A percentile compares a stretch with the other conserved stretches of the same genome.
These are phyloP conservation scores for Candida xiaguanensis DNA, from an alignment of 805 yeast species.

Conservation along the genomic window DNA sequence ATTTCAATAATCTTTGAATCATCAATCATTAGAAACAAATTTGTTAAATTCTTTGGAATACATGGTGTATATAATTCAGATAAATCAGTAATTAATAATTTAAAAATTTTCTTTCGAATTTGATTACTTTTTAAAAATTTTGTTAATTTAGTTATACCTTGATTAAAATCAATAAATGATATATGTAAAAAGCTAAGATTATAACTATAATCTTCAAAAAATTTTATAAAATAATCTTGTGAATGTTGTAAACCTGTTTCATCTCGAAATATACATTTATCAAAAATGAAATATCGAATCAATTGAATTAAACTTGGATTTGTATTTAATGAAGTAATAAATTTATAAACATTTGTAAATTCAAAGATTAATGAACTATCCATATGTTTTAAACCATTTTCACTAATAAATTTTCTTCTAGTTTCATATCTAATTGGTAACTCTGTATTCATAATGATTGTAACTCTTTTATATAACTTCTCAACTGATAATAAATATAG, in stretches of 20 bases:
- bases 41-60: conserved; percentile 25
- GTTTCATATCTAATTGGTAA: conserved; percentile 19
- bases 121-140: conserved; percentile 20
- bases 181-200: conserved; percentile 29
- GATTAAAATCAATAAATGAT: conserved; percentile 24
- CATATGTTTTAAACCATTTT: conserved; percentile 28
- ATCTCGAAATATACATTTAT: conserved; percentile 21
- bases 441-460: conserved; percentile 26
- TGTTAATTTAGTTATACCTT: conserved; percentile 22
- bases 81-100: conserved; percentile 24
- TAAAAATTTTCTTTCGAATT: conserved; percentile 24
- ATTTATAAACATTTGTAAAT: conserved; percentile 15
- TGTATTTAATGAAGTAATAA: conserved; percentile 16
- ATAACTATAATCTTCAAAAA: conserved; percentile 21
- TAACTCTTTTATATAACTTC: conserved; percentile 26
- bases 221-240: conserved; percentile 22
- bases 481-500: conserved; percentile 21
- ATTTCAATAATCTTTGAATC: conserved; percentile 12
- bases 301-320: conserved; percentile 18
- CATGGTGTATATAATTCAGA: conserved; percentile 22
- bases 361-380: conserved; percentile 24
- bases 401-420: conserved; percentile 16
- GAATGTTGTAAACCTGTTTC: conserved; percentile 10
- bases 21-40: conserved; percentile 28
- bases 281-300: conserved; percentile 29